phyloP scores from a whole-genome alignment of 768 basidiomycete species.

The Thelephora aurantiotincta region DNA sequence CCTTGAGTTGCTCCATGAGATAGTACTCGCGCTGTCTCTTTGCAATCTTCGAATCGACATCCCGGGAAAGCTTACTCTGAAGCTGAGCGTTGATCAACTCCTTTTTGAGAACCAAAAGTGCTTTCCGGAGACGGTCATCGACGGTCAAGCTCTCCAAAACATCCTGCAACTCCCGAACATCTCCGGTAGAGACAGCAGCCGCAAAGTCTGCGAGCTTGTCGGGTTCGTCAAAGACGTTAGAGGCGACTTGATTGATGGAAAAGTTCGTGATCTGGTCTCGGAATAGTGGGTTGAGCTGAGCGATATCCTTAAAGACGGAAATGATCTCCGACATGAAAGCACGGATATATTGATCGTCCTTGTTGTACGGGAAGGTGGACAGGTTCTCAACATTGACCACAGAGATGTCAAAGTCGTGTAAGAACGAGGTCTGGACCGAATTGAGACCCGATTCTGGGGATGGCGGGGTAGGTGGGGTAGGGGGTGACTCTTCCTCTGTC shows the following conservation, averaged over 20 bases:
- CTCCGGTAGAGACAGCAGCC: slow-evolving; percentile 89
- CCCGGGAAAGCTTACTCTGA: slow-evolving; percentile 82
- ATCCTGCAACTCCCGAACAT: slow-evolving; percentile 83
- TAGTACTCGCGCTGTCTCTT: slow-evolving; percentile 93
- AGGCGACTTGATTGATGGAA: slow-evolving; percentile 81
- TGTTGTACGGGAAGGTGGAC: slow-evolving; percentile 66
- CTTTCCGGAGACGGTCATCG: slow-evolving; percentile 81
- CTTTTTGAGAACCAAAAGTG: slow-evolving; percentile 88
- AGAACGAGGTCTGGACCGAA: slow-evolving; percentile 72
- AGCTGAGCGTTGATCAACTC: slow-evolving; percentile 95
- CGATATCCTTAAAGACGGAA: slow-evolving; percentile 96
- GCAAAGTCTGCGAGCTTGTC: slow-evolving; percentile 97
- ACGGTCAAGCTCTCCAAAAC: slow-evolving; percentile 80
- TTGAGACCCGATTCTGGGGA: slow-evolving; percentile 1
- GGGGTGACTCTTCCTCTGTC: slow-evolving; percentile 28
- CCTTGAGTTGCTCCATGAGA: slow-evolving; percentile 92
- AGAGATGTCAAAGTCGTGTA: slow-evolving; percentile 70
- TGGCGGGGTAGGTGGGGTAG: slow-evolving; percentile 18
- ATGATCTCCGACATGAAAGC: slow-evolving; percentile 96
- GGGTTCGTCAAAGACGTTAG: slow-evolving; percentile 94
- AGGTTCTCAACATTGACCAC: slow-evolving; percentile 85
- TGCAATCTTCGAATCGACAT: slow-evolving; percentile 90
- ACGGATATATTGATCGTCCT: slow-evolving; percentile 89
- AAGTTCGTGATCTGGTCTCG: slow-evolving; percentile 97
- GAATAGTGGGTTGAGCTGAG: slow-evolving; percentile 93